Evolutionary conservation across 148 eudicot genomes (phyloP), one percentile per base, ranked within the genome.

Genomic region (Nepenthes gracilis): DNA sequence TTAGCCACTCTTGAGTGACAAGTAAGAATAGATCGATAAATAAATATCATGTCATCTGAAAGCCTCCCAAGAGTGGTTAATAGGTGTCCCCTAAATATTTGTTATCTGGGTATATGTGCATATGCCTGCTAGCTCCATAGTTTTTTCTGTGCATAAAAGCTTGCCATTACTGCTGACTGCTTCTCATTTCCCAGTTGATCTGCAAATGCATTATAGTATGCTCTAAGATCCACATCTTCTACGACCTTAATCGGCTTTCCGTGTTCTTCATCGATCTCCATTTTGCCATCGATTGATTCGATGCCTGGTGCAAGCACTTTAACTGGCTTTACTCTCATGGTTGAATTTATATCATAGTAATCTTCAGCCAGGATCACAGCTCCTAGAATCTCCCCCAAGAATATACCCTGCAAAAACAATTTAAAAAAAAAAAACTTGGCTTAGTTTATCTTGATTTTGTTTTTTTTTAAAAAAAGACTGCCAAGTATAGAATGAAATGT

Each of bases 381-480:
- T 35, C 98, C 98, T 33, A 88, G 80, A 32, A 85, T 77, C 71
- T 92, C 98, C 55, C 98, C 98, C 61, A 86, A 6, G 64, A 83
- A 92, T 5, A 63, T 82, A 48, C 79, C 94, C 98, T 92, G 83
- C 75, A 64, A 14, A n/a, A 47, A 13, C 13, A 57, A 34, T 2
- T 23, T 0, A 23, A 23, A 23, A 23, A 23, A 23, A 23, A 23
- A 23, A 23, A 23, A 23, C 23, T 23, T 23, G 23, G 23, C 23
- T 23, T 23, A 23, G 23, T 23, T 23, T 23, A 23, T 23, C 23
- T 23, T 23, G 23, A 23, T 23, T 23, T 23, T 23, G 23, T 23
- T 23, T 23, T 23, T 23, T 23, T 23, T 23, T 0, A 23, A 23
- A 23, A 23, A 23, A 23, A 23, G 23, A 23, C 23, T 23, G 23